These are phyloP conservation scores for Rhizoclosmatium sp. DNA, from an alignment of 192 early-diverging fungal species.

Conservation along the genomic window DNA sequence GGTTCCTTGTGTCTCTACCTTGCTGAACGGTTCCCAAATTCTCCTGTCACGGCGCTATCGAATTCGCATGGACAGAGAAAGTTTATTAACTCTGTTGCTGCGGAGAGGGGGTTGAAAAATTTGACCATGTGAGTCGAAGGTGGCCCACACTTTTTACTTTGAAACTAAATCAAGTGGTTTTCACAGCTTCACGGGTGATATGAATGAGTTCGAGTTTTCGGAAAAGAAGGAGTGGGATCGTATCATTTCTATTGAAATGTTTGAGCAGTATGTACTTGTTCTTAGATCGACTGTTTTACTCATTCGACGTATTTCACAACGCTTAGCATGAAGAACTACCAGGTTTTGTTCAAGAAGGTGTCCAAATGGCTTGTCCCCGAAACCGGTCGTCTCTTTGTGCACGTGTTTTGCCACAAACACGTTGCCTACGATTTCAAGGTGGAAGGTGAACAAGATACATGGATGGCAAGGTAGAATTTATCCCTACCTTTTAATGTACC, in stretches of 20 bases:
- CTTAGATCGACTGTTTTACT: too few relatives aligned
- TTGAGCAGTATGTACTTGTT: conserved; percentile 1
- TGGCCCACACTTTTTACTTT: too few relatives aligned
- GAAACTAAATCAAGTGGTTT: too few relatives aligned
- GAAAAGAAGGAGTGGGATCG: conserved; percentile 55
- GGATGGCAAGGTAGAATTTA: too few relatives aligned
- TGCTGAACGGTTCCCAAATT: conserved; percentile 66
- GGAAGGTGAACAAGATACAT: conserved; percentile 44
- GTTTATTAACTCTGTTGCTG: conserved; percentile 53
- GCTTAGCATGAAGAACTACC: conserved; percentile 67
- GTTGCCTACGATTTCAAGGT: conserved; percentile 68
- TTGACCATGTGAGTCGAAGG: conserved; percentile 41
- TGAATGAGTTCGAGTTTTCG: conserved; percentile 59
- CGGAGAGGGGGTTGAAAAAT: conserved; percentile 56
- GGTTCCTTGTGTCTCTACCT: conserved; percentile 65
- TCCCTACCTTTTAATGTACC: too few relatives aligned
- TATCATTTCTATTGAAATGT: conserved; percentile 66
- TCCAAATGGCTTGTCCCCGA: conserved; percentile 63
- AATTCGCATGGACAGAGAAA: conserved; percentile 67
- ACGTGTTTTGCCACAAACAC: conserved; percentile 64
- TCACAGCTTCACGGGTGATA: conserved; percentile 57
- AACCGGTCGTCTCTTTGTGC: conserved; percentile 68
- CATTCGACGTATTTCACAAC: conserved; percentile 48
- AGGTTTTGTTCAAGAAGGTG: conserved; percentile 59
- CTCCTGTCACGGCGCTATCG: conserved; percentile 60